Conservation (phyloP, 2,329 filamentous ascomycete species). For the Colletotrichum tropicale region DNA sequence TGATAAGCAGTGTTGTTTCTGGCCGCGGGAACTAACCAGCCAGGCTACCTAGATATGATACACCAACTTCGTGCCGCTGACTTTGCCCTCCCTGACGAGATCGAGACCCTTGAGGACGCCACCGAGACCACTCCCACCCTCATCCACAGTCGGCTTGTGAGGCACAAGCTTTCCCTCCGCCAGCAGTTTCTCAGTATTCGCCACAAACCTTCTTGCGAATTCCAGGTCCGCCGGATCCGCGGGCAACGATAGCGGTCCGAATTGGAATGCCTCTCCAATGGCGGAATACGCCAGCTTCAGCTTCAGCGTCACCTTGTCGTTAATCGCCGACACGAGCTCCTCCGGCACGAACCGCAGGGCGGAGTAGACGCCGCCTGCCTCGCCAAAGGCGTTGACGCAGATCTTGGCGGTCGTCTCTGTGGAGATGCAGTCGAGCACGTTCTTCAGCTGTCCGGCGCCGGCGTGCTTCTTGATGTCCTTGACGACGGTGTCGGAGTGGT, state of each 20-base stretch:
- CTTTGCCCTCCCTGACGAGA: background rate
- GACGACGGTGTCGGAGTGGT: conserved; percentile 31
- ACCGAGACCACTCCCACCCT: conserved; percentile 31
- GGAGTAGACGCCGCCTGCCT: conserved; percentile 37
- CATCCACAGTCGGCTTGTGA: conserved; percentile 31
- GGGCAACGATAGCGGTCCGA: conserved; percentile 23
- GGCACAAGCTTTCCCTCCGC: conserved; percentile 38
- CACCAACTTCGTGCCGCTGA: conserved; percentile 19
- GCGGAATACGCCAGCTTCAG: conserved; percentile 43
- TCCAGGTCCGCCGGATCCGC: conserved; percentile 33
- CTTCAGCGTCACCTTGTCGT: conserved; percentile 29
- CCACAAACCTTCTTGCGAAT: conserved; percentile 41
- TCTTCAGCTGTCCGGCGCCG: conserved; percentile 22
- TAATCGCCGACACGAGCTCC: conserved; percentile 45
- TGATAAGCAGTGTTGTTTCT: background rate
- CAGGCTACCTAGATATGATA: background rate
- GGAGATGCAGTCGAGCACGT: conserved; percentile 41
- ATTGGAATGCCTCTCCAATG: conserved; percentile 36
- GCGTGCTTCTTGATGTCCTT: conserved; percentile 26
- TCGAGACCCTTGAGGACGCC: conserved; percentile 29
- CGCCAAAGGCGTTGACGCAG: conserved; percentile 32
- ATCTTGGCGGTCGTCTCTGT: conserved; percentile 27
- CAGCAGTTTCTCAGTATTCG: conserved; percentile 34
- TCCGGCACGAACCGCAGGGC: conserved; percentile 37
- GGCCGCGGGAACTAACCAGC: background rate